These are phyloP conservation scores for Penicillium sp. DNA, from an alignment of 2,329 filamentous ascomycete genomes.

Conservation along the genomic window DNA sequence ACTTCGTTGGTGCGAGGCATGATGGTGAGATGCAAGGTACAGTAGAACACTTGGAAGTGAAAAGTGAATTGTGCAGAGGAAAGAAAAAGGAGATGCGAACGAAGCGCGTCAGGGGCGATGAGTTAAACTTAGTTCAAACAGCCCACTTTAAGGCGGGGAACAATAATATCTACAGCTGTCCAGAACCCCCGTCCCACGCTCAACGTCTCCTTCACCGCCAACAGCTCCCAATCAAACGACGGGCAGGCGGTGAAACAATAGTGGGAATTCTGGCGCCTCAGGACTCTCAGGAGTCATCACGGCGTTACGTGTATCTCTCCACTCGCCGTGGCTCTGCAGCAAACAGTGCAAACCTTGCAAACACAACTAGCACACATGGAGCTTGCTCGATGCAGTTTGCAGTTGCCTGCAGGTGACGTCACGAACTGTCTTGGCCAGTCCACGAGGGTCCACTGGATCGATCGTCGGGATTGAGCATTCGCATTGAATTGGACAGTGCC, in stretches of 20 bases:
- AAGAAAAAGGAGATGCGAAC: background rate
- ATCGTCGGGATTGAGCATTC: background rate
- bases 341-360: conserved; percentile 23
- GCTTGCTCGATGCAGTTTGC: no score
- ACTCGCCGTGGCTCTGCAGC: background rate
- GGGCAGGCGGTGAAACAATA: conserved; percentile 17
- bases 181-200: background rate
- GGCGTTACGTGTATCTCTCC: no score
- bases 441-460: no score
- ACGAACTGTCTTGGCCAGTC: no score
- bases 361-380: no score
- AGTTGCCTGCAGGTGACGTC: no score
- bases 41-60: conserved; percentile 5
- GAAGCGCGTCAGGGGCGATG: no score
- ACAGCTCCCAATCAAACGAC: conserved; percentile 16
- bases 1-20: conserved; percentile 35
- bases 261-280: no score
- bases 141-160: conserved; percentile 2
- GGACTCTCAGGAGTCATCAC: no score
- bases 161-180: conserved; percentile 15
- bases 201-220: conserved; percentile 22
- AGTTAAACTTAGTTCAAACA: background rate
- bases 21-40: conserved; percentile 7
- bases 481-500: background rate
- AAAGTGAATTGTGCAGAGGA: conserved; percentile 6